Percentiles rank a stretch among this genome's conserved stretches.
Conservation (phyloP, 1,139 yeast genomes). For the Geotrichum histeridarum region DNA sequence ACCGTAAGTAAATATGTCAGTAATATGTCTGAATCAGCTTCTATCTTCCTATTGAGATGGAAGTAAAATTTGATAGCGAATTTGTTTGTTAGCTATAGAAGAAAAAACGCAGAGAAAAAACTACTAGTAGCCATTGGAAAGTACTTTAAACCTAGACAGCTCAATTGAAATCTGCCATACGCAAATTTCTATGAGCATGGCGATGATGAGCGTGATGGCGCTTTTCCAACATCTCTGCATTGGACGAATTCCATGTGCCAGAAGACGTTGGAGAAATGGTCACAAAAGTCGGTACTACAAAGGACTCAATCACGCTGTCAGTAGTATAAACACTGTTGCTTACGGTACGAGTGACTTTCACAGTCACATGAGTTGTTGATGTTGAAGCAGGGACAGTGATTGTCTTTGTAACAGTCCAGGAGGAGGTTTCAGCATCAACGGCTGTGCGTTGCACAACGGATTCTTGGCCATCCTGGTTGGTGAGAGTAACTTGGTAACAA, state of each 20-base stretch:
- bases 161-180: background rate
- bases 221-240: background rate
- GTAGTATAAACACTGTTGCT: slow-evolving; percentile 1
- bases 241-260: background rate
- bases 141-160: background rate
- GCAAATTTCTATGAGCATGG: background rate
- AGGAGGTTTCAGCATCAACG: slow-evolving; percentile 9
- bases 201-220: slow-evolving; percentile 1
- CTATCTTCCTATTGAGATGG: no score
- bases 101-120: background rate
- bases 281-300: slow-evolving; percentile 1
- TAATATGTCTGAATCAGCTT: no score
- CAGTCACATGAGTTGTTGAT: background rate
- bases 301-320: background rate
- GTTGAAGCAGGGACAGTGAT: slow-evolving; percentile 14
- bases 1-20: no score
- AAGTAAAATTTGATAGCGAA: no score
- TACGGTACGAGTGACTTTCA: background rate
- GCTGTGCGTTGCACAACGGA: slow-evolving; percentile 11
- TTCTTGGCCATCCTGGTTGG: background rate
- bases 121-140: background rate
- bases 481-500: slow-evolving; percentile 7
- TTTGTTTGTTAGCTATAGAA: no score
- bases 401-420: slow-evolving; percentile 11
- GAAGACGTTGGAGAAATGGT: background rate